These are phyloP conservation scores for Neurospora tetraspora DNA, from an alignment of 495 filamentous ascomycete species.

Conservation along the genomic window DNA sequence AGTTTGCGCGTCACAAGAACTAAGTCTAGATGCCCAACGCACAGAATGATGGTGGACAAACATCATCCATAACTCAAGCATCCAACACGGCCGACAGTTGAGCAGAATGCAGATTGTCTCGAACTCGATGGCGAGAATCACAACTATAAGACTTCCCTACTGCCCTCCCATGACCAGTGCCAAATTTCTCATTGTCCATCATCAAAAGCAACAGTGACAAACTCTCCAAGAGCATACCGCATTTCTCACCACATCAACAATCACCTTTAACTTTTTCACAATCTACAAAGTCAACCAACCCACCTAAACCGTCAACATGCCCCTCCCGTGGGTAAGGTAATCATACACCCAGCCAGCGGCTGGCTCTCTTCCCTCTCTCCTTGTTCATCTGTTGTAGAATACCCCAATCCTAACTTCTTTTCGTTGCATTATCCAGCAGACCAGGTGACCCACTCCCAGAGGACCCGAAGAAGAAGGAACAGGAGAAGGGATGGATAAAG, in stretches of 20 bases:
- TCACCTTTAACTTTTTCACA: background rate
- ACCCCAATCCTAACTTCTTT: background rate
- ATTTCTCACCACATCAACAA: no score
- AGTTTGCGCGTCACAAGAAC: background rate
- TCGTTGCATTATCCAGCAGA: background rate
- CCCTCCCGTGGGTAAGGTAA: no score
- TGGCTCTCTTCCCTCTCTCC: background rate
- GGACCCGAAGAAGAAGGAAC: background rate
- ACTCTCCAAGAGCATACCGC: no score
- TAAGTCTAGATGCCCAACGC: background rate
- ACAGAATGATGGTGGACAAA: background rate
- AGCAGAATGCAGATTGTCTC: background rate
- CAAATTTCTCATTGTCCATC: background rate
- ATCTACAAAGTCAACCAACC: background rate
- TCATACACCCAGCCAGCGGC: background rate
- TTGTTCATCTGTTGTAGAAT: background rate
- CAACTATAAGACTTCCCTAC: background rate
- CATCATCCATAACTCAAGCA: background rate
- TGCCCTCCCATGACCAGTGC: fast-evolving
- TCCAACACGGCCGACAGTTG: background rate
- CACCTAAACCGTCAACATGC: background rate
- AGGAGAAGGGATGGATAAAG: no score
- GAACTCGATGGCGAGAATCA: background rate
- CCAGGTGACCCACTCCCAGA: background rate
- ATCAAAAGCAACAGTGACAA: background rate